phyloP scores from a whole-genome alignment of 2,329 filamentous ascomycete species.

The Botrytis pseudocinerea region DNA sequence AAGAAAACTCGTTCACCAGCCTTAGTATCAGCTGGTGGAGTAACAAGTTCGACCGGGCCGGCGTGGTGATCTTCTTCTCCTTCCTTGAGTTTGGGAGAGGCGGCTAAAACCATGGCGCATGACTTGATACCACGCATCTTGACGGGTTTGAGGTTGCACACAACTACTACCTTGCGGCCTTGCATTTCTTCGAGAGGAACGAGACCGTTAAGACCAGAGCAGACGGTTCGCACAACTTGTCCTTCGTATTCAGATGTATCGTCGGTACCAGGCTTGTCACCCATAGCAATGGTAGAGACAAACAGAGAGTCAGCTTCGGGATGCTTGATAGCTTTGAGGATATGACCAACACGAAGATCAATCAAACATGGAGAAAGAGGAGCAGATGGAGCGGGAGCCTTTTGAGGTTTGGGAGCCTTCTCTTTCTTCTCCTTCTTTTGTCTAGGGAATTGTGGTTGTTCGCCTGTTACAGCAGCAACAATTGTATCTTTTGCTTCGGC shows the following conservation, averaged over 20 bases:
- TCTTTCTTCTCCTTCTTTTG: constrained; percentile 86
- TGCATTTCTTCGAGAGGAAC: constrained; percentile 96
- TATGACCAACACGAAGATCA: constrained; percentile 94
- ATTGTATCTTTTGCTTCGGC: constrained; percentile 43
- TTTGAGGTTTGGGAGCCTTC: constrained; percentile 76
- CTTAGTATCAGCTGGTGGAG: constrained; percentile 72
- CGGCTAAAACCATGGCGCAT: constrained; percentile 89
- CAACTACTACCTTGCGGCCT: constrained; percentile 87
- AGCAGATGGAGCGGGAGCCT: constrained; percentile 66
- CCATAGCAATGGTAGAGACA: constrained; percentile 93
- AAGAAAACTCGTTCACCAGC: constrained; percentile 91
- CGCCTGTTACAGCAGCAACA: constrained; percentile 42
- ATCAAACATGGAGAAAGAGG: constrained; percentile 83
- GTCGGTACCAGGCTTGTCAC: constrained; percentile 79
- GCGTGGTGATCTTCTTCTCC: constrained; percentile 84
- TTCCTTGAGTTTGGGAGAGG: constrained; percentile 78
- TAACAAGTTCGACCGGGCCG: constrained; percentile 88
- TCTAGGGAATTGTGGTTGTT: constrained; percentile 47
- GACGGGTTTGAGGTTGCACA: constrained; percentile 98
- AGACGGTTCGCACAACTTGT: constrained; percentile 90
- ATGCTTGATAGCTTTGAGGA: constrained; percentile 92
- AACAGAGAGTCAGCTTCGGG: constrained; percentile 95
- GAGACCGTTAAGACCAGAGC: constrained; percentile 92
- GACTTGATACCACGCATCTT: constrained; percentile 93
- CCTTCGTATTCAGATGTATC: constrained; percentile 92